Evolutionary conservation across 352 stramenopile genomes (phyloP).

Genomic region (Globisporangium recalcitrans): DNA sequence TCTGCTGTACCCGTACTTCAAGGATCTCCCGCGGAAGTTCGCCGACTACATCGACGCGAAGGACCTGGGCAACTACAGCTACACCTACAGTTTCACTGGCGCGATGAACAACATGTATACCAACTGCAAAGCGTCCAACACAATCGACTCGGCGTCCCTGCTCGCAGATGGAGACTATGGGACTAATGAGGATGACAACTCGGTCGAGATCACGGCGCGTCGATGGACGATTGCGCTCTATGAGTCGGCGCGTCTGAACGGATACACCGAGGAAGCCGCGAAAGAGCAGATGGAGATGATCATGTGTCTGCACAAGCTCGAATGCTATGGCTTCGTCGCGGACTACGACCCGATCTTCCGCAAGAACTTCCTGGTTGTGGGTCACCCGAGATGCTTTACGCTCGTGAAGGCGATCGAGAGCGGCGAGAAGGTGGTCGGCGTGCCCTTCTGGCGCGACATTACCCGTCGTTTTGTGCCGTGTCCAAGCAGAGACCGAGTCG

Average conservation of each 20-base stretch:
- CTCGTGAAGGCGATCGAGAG: slow-evolving; percentile 28
- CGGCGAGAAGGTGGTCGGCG: slow-evolving; percentile 38
- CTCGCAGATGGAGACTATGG: slow-evolving; percentile 3
- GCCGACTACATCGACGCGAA: slow-evolving; percentile 43
- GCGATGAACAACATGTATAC: slow-evolving; percentile 43
- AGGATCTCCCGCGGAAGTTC: slow-evolving; percentile 32
- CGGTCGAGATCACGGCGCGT: slow-evolving; percentile 26
- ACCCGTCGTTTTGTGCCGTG: too few species aligned
- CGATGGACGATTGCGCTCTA: slow-evolving; percentile 46
- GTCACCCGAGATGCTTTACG: slow-evolving; percentile 45
- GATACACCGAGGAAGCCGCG: slow-evolving; percentile 33
- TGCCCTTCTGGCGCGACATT: slow-evolving; percentile 41
- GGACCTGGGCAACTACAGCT: slow-evolving; percentile 50
- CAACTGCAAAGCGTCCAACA: slow-evolving; percentile 37
- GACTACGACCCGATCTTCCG: slow-evolving; percentile 43
- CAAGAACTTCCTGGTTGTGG: slow-evolving; percentile 40
- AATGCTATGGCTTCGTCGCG: slow-evolving; percentile 40
- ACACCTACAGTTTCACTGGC: slow-evolving; percentile 49
- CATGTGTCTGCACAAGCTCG: slow-evolving; percentile 41
- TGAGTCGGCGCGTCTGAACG: slow-evolving; percentile 37
- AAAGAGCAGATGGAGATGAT: slow-evolving; percentile 52
- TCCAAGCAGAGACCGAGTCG: too few species aligned
- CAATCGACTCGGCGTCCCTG: slow-evolving; percentile 14
- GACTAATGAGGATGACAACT: slow-evolving; percentile 10
- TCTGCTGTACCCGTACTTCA: slow-evolving; percentile 59